Evolutionary conservation across 164 flowering plant species (phyloP), one percentile per base, ranked within the genome.

Genomic region (Cinnamomum chago): DNA sequence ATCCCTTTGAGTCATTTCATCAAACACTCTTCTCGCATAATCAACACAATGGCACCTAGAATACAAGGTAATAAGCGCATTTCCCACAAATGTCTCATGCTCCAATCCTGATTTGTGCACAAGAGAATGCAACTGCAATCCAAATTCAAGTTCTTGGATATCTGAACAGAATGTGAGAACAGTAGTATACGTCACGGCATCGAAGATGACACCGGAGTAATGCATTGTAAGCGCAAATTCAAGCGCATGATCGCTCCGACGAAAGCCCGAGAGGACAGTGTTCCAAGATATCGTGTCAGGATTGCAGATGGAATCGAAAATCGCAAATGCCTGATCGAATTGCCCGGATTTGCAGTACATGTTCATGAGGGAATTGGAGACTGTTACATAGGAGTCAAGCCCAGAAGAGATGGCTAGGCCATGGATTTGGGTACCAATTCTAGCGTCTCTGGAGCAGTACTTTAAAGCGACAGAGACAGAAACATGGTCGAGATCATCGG

Each of bases 261-360:
- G 72, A 77, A 85, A 88, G 15, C 97, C 97, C 0, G 93, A 89
- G 60, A 95, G 86, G 15, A 92, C 62, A 2, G 98, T 92, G 67
- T 95, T 95, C 89, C 91, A 93, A 67, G 97, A 89, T 77, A 95
- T 93, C 68, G 78, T 81, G 76, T 93, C 97, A 6, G 90, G 88
- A 47, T 73, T 18, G 14, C 58, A 50, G 79, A 93, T 55, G 18
- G 69, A 76, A 73, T 83, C 77, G 74, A 95, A 93, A 5, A 95
- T 82, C 30, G 47, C 14, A 15, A 86, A 68, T 25, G 95, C 95
- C 62, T 10, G 62, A 78, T 79, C 79, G 18, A 86, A 82, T 47
- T 80, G 52, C 24, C 88, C 88, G 3, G 86, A 77, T 72, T 92
- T 89, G 58, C 82, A 83, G 79, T 93, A 95, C 86, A 93, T 78